Evolutionary conservation across 768 basidiomycete genomes (phyloP).

Genomic region (Mycena alexandri): DNA sequence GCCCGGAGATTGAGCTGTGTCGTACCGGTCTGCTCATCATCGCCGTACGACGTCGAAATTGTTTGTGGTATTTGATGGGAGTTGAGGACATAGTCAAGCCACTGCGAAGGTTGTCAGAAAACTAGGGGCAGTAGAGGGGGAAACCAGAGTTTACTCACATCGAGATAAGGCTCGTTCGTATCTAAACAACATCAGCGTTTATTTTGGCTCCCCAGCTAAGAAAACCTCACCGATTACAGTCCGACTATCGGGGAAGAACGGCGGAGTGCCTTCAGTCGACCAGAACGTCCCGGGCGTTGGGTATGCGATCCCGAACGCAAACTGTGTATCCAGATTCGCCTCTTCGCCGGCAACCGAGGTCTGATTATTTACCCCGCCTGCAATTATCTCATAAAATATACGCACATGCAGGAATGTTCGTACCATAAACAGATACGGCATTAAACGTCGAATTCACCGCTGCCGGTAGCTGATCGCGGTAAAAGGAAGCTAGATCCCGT

Average conservation of each 20-base stretch:
- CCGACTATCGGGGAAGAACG: constrained; percentile 62
- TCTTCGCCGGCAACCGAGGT: constrained; percentile 67
- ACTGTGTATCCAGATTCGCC: constrained; percentile 77
- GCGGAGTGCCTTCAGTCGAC: constrained; percentile 73
- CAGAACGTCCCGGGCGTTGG: constrained; percentile 72
- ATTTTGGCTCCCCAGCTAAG: no score
- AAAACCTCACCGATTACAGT: constrained; percentile 44
- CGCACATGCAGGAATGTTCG: not conserved
- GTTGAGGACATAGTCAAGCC: constrained; percentile 70
- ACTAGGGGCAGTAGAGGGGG: constrained; percentile 6
- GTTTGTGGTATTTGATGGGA: constrained; percentile 64
- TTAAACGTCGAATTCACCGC: constrained; percentile 66
- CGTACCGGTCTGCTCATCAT: constrained; percentile 77
- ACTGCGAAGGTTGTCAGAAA: constrained; percentile 51
- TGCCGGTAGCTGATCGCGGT: constrained; percentile 58
- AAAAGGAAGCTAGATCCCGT: constrained; percentile 66
- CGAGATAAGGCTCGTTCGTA: constrained; percentile 63
- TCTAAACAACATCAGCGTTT: constrained; percentile 39
- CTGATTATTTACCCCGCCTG: constrained; percentile 75
- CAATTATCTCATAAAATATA: constrained; percentile 31
- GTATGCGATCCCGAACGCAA: constrained; percentile 72
- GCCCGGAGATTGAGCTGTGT: not conserved
- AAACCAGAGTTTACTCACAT: constrained; percentile 45
- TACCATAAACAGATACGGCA: constrained; percentile 69
- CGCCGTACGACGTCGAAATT: constrained; percentile 81